Evolutionary conservation across 2,329 filamentous ascomycete species (phyloP).

Genomic region (Periconia macrospinosa): DNA sequence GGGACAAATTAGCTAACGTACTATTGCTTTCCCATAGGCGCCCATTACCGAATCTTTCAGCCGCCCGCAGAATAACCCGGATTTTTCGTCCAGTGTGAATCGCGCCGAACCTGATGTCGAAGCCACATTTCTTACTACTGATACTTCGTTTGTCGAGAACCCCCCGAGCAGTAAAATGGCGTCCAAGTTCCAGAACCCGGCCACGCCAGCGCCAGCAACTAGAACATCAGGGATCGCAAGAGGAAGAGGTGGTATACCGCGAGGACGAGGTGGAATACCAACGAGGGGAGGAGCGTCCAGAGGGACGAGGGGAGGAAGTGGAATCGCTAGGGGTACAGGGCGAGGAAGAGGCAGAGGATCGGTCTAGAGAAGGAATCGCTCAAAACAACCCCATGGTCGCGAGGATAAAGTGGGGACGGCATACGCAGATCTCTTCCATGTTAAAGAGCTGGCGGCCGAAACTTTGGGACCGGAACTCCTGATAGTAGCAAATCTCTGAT

Average conservation of each 20-base stretch:
- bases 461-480: neutral
- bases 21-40: conserved; percentile 55
- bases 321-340: conserved; percentile 39
- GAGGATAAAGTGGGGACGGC: too few species aligned
- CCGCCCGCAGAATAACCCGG: conserved; percentile 29
- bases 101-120: conserved; percentile 58
- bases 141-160: conserved; percentile 88
- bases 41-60: conserved; percentile 83
- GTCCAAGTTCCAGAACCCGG: conserved; percentile 45
- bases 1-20: neutral
- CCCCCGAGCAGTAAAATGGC: conserved; percentile 61
- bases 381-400: neutral
- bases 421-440: too few species aligned
- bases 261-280: conserved; percentile 37
- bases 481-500: neutral
- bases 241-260: conserved; percentile 40
- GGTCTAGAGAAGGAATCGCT: neutral
- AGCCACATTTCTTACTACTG: conserved; percentile 90
- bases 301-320: conserved; percentile 38
- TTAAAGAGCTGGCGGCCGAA: neutral
- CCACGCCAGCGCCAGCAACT: conserved; percentile 29
- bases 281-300: conserved; percentile 34
- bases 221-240: conserved; percentile 21
- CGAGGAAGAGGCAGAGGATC: conserved; percentile 39
- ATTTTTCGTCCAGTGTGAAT: conserved; percentile 22